These are phyloP conservation scores for Zygotorulaspora danielsina DNA, from an alignment of 805 yeast genomes.

Conservation along the genomic window DNA sequence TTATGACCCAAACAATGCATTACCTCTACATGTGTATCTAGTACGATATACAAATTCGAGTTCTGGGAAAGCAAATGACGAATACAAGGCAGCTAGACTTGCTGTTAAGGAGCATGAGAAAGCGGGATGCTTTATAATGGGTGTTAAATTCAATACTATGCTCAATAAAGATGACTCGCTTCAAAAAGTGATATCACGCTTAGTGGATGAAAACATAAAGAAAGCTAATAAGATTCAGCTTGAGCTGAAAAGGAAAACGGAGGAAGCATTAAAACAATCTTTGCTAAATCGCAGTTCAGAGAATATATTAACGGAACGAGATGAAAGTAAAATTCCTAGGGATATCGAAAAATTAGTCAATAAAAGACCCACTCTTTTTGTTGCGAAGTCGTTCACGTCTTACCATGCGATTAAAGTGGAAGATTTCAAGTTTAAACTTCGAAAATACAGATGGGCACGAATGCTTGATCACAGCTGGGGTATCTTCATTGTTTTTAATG, in stretches of 20 bases:
- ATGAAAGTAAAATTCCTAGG: slow-evolving; percentile 38
- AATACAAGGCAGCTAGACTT: slow-evolving; percentile 43
- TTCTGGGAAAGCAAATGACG: slow-evolving; percentile 44
- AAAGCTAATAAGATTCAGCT: slow-evolving; percentile 37
- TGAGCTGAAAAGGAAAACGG: slow-evolving; percentile 24
- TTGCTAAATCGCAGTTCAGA: neutral
- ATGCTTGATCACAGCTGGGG: slow-evolving; percentile 62
- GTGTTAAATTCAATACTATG: slow-evolving; percentile 45
- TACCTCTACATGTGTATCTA: slow-evolving; percentile 68
- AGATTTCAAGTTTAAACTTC: slow-evolving; percentile 57
- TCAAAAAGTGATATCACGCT: slow-evolving; percentile 32
- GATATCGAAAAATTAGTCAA: slow-evolving; percentile 48
- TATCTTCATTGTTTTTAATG: slow-evolving; percentile 65
- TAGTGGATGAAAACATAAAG: slow-evolving; percentile 38
- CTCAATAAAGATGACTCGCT: slow-evolving; percentile 44
- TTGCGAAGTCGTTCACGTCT: slow-evolving; percentile 49
- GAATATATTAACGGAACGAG: slow-evolving; percentile 5
- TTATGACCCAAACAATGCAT: slow-evolving; percentile 70
- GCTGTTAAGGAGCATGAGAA: slow-evolving; percentile 43
- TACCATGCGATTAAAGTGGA: slow-evolving; percentile 51
- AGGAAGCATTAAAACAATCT: slow-evolving; percentile 7
- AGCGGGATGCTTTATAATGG: slow-evolving; percentile 48
- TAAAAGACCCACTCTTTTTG: slow-evolving; percentile 54
- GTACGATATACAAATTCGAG: slow-evolving; percentile 56
- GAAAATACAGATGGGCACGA: slow-evolving; percentile 60